Conservation (phyloP, 83 land plant genomes). For the Diphasiastrum complanatum region DNA sequence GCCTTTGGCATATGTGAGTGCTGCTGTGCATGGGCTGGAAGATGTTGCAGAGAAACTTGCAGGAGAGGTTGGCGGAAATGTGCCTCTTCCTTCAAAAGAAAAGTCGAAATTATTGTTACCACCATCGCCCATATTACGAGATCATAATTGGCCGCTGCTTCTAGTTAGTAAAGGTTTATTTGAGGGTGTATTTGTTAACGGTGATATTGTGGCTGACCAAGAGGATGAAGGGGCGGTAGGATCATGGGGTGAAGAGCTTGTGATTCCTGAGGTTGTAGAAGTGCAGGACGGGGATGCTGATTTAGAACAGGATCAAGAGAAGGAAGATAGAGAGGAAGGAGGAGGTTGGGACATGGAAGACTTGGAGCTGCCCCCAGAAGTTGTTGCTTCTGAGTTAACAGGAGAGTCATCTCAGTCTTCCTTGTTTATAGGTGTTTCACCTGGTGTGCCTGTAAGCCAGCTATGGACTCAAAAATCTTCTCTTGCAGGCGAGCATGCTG, state of each 20-base stretch:
- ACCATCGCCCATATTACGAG: slow-evolving; percentile 1
- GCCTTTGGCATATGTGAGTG: too few relatives aligned
- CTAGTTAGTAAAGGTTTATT: neutral
- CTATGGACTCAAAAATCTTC: neutral
- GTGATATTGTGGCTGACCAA: neutral
- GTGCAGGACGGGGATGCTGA: too few relatives aligned
- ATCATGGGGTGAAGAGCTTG: too few relatives aligned
- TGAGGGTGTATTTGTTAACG: neutral
- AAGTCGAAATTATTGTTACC: neutral
- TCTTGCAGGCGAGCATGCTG: neutral
- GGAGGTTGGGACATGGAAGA: slow-evolving; percentile 18
- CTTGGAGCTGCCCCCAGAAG: slow-evolving; percentile 7
- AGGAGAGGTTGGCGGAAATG: neutral
- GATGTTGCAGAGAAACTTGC: too few relatives aligned
- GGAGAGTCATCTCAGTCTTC: neutral
- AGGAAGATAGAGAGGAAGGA: slow-evolving; percentile 1
- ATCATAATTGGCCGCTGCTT: neutral
- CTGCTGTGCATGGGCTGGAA: too few relatives aligned
- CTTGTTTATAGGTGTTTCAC: neutral
- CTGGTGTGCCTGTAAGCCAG: neutral
- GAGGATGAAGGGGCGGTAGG: too few relatives aligned
- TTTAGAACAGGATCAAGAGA: too few relatives aligned
- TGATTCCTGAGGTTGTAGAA: too few relatives aligned
- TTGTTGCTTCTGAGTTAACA: neutral
- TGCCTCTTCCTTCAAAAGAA: neutral